These are phyloP conservation scores for Rostrohypoxylon terebratum DNA, from an alignment of 495 filamentous ascomycete species.

Conservation along the genomic window DNA sequence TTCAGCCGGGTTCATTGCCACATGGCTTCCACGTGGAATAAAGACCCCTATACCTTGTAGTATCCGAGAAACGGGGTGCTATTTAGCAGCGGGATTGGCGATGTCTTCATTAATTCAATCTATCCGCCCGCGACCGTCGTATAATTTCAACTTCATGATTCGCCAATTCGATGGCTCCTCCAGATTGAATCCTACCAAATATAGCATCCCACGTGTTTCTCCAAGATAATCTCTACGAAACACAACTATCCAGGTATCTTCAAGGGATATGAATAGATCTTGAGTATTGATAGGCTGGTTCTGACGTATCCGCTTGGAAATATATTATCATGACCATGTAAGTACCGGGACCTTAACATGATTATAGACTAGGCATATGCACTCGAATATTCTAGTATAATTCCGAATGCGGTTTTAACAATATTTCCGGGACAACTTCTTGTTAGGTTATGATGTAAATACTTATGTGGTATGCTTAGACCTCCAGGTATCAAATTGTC, in stretches of 20 bases:
- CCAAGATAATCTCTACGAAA: slow-evolving; percentile 11
- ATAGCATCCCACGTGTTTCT: slow-evolving; percentile 37
- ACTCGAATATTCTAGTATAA: slow-evolving; percentile 10
- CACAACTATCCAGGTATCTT: slow-evolving; percentile 5
- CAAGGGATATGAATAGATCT: slow-evolving; percentile 12
- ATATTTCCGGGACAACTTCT: not conserved
- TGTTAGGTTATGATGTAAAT: not conserved
- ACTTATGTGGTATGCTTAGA: too few species aligned
- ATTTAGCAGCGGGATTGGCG: slow-evolving; percentile 15
- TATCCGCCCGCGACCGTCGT: slow-evolving; percentile 19
- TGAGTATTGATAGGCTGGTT: not conserved
- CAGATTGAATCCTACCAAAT: slow-evolving; percentile 32
- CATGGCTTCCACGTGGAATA: slow-evolving; percentile 44
- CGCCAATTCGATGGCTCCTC: slow-evolving; percentile 1
- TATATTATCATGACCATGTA: not conserved
- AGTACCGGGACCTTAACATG: not conserved
- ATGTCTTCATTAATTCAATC: slow-evolving; percentile 20
- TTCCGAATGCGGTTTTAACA: slow-evolving; percentile 7
- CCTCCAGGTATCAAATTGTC: not conserved
- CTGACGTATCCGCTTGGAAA: slow-evolving; percentile 25
- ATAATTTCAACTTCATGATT: not conserved
- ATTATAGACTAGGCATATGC: not conserved
- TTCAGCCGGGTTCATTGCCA: slow-evolving; percentile 38
- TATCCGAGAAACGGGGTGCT: slow-evolving; percentile 15
- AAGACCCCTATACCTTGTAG: slow-evolving; percentile 12